These are phyloP conservation scores for Cryptosporidium baileyi DNA, from an alignment of 169 alveolate species.

Conservation along the genomic window DNA sequence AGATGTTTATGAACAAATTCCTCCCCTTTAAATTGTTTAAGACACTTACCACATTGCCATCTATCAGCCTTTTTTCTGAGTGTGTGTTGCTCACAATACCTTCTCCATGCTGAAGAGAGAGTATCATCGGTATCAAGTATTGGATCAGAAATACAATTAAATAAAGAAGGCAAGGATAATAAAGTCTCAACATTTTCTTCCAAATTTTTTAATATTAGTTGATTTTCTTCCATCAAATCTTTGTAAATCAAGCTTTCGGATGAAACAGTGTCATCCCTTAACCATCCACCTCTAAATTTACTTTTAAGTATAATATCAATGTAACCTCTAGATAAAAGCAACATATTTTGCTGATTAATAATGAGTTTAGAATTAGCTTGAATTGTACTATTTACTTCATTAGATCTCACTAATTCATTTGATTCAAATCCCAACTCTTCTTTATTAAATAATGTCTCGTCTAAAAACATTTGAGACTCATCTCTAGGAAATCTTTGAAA, in stretches of 20 bases:
- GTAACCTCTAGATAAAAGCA: slow-evolving; percentile 33
- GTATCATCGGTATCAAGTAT: background rate
- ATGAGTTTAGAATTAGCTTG: background rate
- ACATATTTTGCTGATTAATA: background rate
- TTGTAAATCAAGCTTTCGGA: background rate
- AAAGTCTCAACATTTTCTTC: slow-evolving; percentile 21
- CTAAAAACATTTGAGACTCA: background rate
- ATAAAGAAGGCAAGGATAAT: background rate
- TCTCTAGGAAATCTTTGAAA: background rate
- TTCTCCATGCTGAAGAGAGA: slow-evolving; percentile 16
- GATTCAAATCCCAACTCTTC: background rate
- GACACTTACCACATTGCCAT: slow-evolving; percentile 66
- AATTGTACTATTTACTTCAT: background rate
- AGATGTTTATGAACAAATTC: slow-evolving; percentile 43
- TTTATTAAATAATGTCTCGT: background rate
- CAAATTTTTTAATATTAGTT: background rate
- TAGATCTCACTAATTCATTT: background rate
- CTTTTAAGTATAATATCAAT: background rate
- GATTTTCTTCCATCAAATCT: background rate
- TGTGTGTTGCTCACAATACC: slow-evolving; percentile 53
- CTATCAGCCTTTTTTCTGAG: slow-evolving; percentile 44
- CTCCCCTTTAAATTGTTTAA: slow-evolving; percentile 62
- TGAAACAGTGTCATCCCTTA: background rate
- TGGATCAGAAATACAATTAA: background rate
- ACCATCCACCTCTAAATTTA: slow-evolving; percentile 17